These are phyloP conservation scores for Zymoseptoria ardabiliae DNA, from an alignment of 2,329 filamentous ascomycete species.

Conservation along the genomic window DNA sequence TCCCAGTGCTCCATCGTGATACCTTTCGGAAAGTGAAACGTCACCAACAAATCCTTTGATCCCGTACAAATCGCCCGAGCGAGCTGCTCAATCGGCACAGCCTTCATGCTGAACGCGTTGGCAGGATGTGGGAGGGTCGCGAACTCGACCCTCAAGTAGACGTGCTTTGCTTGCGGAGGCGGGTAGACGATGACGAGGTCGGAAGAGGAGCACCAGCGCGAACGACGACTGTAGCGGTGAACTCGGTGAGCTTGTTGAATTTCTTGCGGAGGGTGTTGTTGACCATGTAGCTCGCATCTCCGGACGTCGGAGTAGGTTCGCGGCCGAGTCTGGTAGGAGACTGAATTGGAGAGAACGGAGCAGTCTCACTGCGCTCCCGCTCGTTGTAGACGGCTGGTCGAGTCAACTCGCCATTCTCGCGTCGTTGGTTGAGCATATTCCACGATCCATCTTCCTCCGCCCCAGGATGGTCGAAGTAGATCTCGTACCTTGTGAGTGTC, in stretches of 20 bases:
- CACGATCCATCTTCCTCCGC: neutral
- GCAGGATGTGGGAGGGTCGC: no score
- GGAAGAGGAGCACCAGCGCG: no score
- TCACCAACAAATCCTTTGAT: neutral
- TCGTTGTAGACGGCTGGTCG: neutral
- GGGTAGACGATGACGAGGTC: no score
- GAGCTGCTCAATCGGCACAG: no score
- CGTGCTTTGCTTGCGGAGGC: no score
- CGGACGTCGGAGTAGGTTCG: neutral
- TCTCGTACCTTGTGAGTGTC: neutral
- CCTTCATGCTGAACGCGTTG: no score
- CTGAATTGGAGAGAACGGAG: neutral
- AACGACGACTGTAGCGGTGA: no score
- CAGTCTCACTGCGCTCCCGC: neutral
- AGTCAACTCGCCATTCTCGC: neutral
- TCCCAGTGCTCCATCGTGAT: neutral
- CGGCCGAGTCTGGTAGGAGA: neutral
- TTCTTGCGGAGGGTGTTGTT: no score
- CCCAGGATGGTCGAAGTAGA: neutral
- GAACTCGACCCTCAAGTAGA: no score
- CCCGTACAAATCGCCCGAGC: no score
- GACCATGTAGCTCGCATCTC: neutral
- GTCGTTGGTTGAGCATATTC: neutral
- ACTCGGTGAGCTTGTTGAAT: no score
- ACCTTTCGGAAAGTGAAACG: neutral